Conservation (phyloP, 148 eudicot species). For the Amaranthus palmeri region DNA sequence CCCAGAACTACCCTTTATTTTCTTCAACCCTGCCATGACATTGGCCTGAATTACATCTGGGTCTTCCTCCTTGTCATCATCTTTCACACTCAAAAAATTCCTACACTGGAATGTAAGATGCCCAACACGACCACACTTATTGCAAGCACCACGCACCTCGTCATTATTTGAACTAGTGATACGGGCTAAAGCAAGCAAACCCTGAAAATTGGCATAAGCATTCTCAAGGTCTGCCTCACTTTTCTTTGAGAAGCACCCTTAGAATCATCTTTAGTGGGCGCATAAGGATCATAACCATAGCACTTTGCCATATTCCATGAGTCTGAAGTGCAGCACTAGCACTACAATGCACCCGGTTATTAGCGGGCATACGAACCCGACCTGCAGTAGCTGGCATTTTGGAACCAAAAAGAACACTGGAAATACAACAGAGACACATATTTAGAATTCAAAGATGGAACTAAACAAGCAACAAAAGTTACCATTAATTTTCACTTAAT, state of each 20-base stretch:
- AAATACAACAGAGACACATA: neutral
- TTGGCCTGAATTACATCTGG: conserved; percentile 53
- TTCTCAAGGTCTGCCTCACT: conserved; percentile 61
- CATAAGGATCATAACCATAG: conserved; percentile 94
- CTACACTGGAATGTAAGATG: conserved; percentile 89
- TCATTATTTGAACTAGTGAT: conserved; percentile 62
- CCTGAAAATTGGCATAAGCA: conserved; percentile 81
- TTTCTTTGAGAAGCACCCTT: conserved; percentile 45
- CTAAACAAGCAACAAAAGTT: too few relatives aligned
- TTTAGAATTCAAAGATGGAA: neutral
- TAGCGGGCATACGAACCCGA: conserved; percentile 99
- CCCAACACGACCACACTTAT: conserved; percentile 96
- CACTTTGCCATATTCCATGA: conserved; percentile 95
- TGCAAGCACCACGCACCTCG: conserved; percentile 92
- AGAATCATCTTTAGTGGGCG: conserved; percentile 73
- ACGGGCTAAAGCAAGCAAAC: conserved; percentile 75
- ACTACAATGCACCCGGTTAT: conserved; percentile 94
- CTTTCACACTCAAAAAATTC: conserved; percentile 83
- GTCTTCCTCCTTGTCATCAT: conserved; percentile 44
- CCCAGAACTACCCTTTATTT: conserved; percentile 53
- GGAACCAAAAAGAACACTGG: conserved; percentile 28
- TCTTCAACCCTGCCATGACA: conserved; percentile 65
- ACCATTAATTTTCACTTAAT: too few relatives aligned
- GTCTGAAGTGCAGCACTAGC: conserved; percentile 98
- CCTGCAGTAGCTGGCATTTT: conserved; percentile 99